Evolutionary conservation across 2,329 filamentous ascomycete species (phyloP), one percentile per base, ranked within the genome.

Genomic region (Colletotrichum sp.): DNA sequence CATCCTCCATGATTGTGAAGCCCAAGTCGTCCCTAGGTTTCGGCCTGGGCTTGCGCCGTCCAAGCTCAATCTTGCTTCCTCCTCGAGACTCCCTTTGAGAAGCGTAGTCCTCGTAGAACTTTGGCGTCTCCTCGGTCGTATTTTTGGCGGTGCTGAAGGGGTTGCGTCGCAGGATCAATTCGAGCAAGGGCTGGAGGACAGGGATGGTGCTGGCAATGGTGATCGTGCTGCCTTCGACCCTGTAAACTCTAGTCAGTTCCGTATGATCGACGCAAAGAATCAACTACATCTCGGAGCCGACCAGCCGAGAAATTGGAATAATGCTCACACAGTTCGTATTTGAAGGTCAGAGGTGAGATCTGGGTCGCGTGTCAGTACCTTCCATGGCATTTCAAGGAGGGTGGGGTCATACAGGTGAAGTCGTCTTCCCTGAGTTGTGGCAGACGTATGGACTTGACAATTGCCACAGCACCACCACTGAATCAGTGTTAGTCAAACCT

Each of bases 261-360:
- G 55, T 49, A 30, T 69, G 67, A 69, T 69, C 55, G 67, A 24
- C 67, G 34, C 10, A n/a, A 55, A 26, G 44, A 49, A 30, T 68
- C 12, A 57, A 52, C 16, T 21, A 66, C 63, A 52, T 21, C 63
- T 28, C 49, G 65, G 21, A 68, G 49, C 65, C 49, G 65, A 16
- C 18, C 24, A 30, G 39, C 63, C 55, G 49, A 59, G n/a, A 18
- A 16, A 36, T 13, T 16, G 34, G 36, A 32, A n/a, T 7, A 16
- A 0, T 10, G 63, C 79, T 81, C 82, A 87, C 86, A 83, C 82
- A 12, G 87, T 88, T 86, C 87, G 88, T 39, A 88, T 83, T 2
- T 87, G 82, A 4, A 88, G 81, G 24, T 87, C 85, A 0, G 83
- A 83, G 4, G 85, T 87, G 26, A 83, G 82, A 62, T 81, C 80